These are phyloP conservation scores for Pseudogymnoascus sp. DNA, from an alignment of 2,329 filamentous ascomycete species.

Conservation along the genomic window DNA sequence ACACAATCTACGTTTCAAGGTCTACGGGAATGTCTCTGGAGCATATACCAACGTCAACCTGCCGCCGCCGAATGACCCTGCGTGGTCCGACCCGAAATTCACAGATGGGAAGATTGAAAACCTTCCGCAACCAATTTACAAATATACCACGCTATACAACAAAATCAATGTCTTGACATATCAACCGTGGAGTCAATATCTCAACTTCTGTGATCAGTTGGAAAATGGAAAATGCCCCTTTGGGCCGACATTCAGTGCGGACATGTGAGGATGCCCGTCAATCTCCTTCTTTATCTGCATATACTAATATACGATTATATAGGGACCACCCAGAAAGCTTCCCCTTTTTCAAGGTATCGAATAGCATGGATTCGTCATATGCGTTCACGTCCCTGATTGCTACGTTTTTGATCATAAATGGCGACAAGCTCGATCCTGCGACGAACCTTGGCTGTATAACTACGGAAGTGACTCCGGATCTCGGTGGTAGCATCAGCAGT, in stretches of 20 bases:
- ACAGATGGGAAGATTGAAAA: constrained; percentile 69
- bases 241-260: constrained; percentile 59
- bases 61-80: constrained; percentile 49
- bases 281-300: background rate
- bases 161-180: constrained; percentile 71
- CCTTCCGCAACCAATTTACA: constrained; percentile 41
- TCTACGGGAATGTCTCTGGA: constrained; percentile 89
- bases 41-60: constrained; percentile 49
- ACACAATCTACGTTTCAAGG: constrained; percentile 65
- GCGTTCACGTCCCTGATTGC: constrained; percentile 75
- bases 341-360: constrained; percentile 64
- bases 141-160: constrained; percentile 64
- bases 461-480: constrained; percentile 72
- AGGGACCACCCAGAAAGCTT: constrained; percentile 40
- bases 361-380: constrained; percentile 75
- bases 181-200: constrained; percentile 50
- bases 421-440: constrained; percentile 46
- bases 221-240: constrained; percentile 65
- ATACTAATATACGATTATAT: constrained; percentile 14
- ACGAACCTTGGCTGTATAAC: constrained; percentile 72
- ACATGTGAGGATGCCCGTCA: constrained; percentile 34
- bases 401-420: constrained; percentile 67
- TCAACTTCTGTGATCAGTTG: constrained; percentile 60
- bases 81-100: constrained; percentile 54
- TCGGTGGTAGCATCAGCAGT: constrained; percentile 61